phyloP scores from a whole-genome alignment of 352 stramenopile species.

The Globisporangium lucens region DNA sequence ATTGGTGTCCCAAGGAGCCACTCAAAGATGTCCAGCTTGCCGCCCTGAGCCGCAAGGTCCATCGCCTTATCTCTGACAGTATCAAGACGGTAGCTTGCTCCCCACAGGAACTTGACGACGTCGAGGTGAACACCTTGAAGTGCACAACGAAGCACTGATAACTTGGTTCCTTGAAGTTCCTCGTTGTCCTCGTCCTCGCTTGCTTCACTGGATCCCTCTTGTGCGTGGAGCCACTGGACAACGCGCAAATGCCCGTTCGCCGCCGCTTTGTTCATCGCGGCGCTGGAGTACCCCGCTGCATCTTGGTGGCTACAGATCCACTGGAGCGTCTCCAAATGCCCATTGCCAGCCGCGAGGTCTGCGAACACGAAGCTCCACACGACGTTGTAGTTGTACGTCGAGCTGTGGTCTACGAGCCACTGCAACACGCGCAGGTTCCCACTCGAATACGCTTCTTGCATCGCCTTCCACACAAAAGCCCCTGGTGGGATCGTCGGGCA shows the following conservation, averaged over 20 bases:
- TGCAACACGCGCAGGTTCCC: constrained; percentile 1
- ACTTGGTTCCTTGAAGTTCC: not conserved
- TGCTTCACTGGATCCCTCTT: not conserved
- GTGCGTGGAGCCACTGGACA: constrained; percentile 6
- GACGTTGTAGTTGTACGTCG: not conserved
- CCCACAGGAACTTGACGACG: not conserved
- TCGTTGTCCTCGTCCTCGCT: not conserved
- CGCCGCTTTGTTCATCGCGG: not conserved
- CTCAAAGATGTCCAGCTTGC: constrained; percentile 1
- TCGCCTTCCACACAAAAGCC: constrained; percentile 1
- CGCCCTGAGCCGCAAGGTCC: not conserved
- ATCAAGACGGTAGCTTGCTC: not conserved
- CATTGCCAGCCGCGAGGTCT: constrained; percentile 3
- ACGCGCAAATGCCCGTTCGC: not conserved
- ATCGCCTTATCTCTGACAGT: not conserved
- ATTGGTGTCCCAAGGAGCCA: not conserved
- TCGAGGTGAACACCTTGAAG: not conserved
- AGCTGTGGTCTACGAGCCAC: not conserved
- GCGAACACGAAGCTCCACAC: not conserved
- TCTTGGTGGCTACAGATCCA: not conserved
- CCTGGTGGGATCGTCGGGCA: not conserved
- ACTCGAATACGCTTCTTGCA: not conserved
- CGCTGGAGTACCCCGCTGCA: not conserved
- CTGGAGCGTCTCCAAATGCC: constrained; percentile 9
- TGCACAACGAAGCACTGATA: not conserved